Base-by-base conservation (phyloP, 2,329 filamentous ascomycete species). In the Aureobasidium sp. region DNA sequence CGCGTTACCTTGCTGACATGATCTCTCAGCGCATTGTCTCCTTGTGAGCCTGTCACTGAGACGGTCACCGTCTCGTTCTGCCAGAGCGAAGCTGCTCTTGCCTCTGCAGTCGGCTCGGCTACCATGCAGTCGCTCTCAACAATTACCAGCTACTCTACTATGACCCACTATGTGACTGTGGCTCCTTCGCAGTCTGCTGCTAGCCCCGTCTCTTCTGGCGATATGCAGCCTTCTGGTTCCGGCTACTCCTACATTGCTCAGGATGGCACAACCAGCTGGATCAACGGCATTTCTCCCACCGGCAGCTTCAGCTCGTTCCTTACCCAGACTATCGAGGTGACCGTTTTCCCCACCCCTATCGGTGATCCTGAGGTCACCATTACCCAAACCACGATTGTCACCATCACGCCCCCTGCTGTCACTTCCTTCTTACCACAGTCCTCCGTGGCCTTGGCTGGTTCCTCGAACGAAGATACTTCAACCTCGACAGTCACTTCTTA, bases 171-270 rank as follows among this genome's bases (percentile, higher is more conserved):
- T 25, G 49, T 48, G 31, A 48, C 60, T 42, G 39, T 56, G 7
- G 14, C 60, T 45, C 31, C 57, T 37, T 53, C 57, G 94, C 47
- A 39, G 41, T 29, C 27, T n/a, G 15, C 15, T 4, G 55, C 15
- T 58, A 31, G 42, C 15, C 31, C 55, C 17, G 31, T 25, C 7
- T 27, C 42, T 22, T 20, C 22, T n/a, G 15, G n/a, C 8, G 48
- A 47, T 42, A 29, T 57, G 22, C 44, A 25, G 7, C 42, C 63
- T 6, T 39, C 63, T 20, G 51, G 34, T 20, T 34, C 63, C 14
- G 58, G 62, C 31, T 65, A 63, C 57, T 63, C 64, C 59, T 68
- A 61, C 61, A 53, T 62, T 31, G 64, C 64, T 42, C 49, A 61
- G 12, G 64, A 65, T 41, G 66, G 65, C 31, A 68, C 64, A 37